Conservation (phyloP, 2,329 filamentous ascomycete genomes). For the Aspergillus ibericus region DNA sequence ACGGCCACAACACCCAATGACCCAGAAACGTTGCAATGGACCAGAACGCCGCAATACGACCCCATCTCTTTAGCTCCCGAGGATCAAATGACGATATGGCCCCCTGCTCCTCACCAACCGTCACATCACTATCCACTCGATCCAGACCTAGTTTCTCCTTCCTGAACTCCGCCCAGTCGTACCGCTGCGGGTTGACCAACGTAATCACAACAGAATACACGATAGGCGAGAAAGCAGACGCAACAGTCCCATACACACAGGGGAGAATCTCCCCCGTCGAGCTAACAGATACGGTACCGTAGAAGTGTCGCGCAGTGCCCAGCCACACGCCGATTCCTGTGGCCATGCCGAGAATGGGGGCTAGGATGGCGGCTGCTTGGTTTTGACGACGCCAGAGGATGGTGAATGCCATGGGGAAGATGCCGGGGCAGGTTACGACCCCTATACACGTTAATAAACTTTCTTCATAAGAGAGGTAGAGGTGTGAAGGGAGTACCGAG, state of each 20-base stretch:
- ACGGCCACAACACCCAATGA: conserved; percentile 56
- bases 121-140: conserved; percentile 19
- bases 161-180: conserved; percentile 42
- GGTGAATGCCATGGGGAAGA: conserved; percentile 56
- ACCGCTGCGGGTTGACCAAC: conserved; percentile 45
- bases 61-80: conserved; percentile 49
- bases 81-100: conserved; percentile 28
- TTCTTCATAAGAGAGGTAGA: too few species aligned
- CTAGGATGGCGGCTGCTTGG: conserved; percentile 50
- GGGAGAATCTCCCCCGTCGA: conserved; percentile 53
- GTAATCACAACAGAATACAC: conserved; percentile 53
- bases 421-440: conserved; percentile 55
- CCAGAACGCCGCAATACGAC: conserved; percentile 49
- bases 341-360: conserved; percentile 52
- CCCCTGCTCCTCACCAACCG: neutral
- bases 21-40: conserved; percentile 53
- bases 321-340: conserved; percentile 57
- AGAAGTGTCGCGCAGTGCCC: conserved; percentile 47
- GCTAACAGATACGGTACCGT: conserved; percentile 50
- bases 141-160: conserved; percentile 33
- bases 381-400: conserved; percentile 56
- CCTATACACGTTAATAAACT: conserved; percentile 31
- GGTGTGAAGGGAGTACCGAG: conserved; percentile 33
- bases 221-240: conserved; percentile 55
- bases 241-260: conserved; percentile 55